Evolutionary conservation across 2,329 filamentous ascomycete genomes (phyloP), one percentile per base, ranked within the genome.

Genomic region (Huntiella decipiens): DNA sequence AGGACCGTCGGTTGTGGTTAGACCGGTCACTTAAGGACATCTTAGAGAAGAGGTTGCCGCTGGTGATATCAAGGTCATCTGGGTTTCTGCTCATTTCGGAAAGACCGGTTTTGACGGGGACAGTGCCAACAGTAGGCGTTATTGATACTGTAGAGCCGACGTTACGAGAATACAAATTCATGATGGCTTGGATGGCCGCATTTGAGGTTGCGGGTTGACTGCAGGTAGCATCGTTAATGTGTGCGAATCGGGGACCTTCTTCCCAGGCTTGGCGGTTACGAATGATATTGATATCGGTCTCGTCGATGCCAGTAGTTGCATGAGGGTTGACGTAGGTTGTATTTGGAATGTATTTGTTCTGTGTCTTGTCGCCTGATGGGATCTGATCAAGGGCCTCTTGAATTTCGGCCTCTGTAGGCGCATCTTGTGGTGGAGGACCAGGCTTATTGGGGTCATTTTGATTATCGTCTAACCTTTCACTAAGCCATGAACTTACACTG

Each of bases 121-220:
- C 41, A 1, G 79, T 84, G 12, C 79, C 79, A 67, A 79, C 77
- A 0, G 79, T 84, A 13, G 79, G 79, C 11, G 75, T 70, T 51
- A 72, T 65, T 2, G 75, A 79, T 7, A 76, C 58, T 8, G 77
- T 63, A 0, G 75, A 79, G 22, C 67, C 68, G 41, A 65, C 74
- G 51, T 76, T 71, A 15, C 63, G 64, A 45, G 62, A 68, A 45
- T 70, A 75, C 35, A 54, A 63, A 38, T 64, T 63, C 15, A 77
- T 76, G 7, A 72, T 72, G 12, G 61, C 70, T 38, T 71, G 63
- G 1, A 72, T 68, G 1, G 66, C 64, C 44, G 64, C 58, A 1
- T 32, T 34, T 15, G 46, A 32, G 4, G 42, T 44, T 10, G 17
- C 11, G 4, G 46, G 46, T 70, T 71, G 51, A 74, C 71, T 39